phyloP scores from a whole-genome alignment of 495 filamentous ascomycete species.

The Talaromyces nanjingensis region DNA sequence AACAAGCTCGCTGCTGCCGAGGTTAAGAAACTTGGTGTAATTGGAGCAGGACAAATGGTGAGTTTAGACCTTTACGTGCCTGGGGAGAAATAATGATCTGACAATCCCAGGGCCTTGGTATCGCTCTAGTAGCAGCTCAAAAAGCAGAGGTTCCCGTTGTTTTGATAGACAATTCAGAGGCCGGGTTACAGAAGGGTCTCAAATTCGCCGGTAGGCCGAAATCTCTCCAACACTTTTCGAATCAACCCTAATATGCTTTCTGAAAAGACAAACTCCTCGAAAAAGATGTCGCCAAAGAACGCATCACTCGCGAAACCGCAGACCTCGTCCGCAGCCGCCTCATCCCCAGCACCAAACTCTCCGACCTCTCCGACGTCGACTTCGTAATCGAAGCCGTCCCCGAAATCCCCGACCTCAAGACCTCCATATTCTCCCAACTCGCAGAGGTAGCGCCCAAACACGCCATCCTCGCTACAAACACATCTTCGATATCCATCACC shows the following conservation, averaged over 20 bases:
- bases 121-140: slow-evolving; percentile 88
- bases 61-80: slow-evolving; percentile 10
- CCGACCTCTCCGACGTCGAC: slow-evolving; percentile 77
- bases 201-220: slow-evolving; percentile 69
- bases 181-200: slow-evolving; percentile 84
- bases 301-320: slow-evolving; percentile 72
- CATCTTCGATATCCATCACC: slow-evolving; percentile 94
- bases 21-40: slow-evolving; percentile 83
- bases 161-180: slow-evolving; percentile 76
- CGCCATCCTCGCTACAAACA: slow-evolving; percentile 93
- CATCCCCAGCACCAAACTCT: slow-evolving; percentile 61
- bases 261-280: slow-evolving; percentile 75
- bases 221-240: not conserved
- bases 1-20: slow-evolving; percentile 46
- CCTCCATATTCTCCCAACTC: slow-evolving; percentile 76
- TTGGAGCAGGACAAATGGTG: slow-evolving; percentile 97
- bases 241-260: not conserved
- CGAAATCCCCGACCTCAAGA: slow-evolving; percentile 83
- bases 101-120: slow-evolving; percentile 74
- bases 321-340: slow-evolving; percentile 63
- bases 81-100: not conserved
- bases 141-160: slow-evolving; percentile 80
- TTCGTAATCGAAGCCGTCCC: slow-evolving; percentile 98
- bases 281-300: slow-evolving; percentile 82
- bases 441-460: slow-evolving; percentile 79